These are phyloP conservation scores for Gossypium ekmanianum DNA, from an alignment of 345 rosid species.

Conservation along the genomic window DNA sequence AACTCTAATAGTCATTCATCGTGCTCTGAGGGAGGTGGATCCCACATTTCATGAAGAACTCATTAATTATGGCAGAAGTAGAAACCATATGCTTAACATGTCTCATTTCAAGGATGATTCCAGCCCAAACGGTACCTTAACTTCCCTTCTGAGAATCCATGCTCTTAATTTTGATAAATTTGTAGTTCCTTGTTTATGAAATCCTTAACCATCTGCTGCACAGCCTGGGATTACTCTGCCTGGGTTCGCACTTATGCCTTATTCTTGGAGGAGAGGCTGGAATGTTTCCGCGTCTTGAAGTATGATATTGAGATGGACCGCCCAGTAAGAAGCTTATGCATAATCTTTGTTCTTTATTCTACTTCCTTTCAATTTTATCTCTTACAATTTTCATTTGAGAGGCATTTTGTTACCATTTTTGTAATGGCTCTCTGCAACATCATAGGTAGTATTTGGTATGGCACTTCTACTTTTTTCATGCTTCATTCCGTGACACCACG, in stretches of 20 bases:
- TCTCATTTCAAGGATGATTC: slow-evolving; percentile 98
- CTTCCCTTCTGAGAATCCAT: background rate
- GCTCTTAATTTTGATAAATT: background rate
- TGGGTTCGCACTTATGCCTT: slow-evolving; percentile 93
- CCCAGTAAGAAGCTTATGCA: slow-evolving; percentile 48
- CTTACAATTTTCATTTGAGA: background rate
- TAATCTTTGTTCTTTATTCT: slow-evolving; percentile 12
- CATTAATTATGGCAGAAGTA: slow-evolving; percentile 86
- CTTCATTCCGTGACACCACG: background rate
- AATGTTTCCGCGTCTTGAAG: slow-evolving; percentile 85
- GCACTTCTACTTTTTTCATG: background rate
- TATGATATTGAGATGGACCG: slow-evolving; percentile 82
- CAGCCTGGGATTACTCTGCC: slow-evolving; percentile 96
- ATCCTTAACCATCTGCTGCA: slow-evolving; percentile 22
- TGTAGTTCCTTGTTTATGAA: slow-evolving; percentile 10
- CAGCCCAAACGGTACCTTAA: slow-evolving; percentile 69
- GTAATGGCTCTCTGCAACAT: background rate
- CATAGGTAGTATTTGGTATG: background rate
- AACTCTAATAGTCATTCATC: slow-evolving; percentile 87
- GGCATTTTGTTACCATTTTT: background rate
- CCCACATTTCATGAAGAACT: slow-evolving; percentile 94
- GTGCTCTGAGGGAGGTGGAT: slow-evolving; percentile 97
- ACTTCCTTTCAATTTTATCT: background rate
- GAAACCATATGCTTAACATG: slow-evolving; percentile 95
- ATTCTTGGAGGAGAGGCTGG: slow-evolving; percentile 92